Base-by-base conservation (phyloP, 2,329 filamentous ascomycete species). In the Paracamarosporium sp. region DNA sequence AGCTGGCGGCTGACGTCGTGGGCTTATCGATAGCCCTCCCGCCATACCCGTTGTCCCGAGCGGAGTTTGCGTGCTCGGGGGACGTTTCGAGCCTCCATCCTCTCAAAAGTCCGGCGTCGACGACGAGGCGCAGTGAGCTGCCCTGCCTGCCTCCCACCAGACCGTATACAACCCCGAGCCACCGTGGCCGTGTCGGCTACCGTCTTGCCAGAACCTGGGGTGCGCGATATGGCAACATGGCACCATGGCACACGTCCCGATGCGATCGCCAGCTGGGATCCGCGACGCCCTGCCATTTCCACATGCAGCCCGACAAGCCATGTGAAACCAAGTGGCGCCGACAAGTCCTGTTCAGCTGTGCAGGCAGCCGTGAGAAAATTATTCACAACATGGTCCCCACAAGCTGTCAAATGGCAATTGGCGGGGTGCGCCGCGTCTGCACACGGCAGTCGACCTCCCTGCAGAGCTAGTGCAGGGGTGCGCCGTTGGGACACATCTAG, bases 1-100 rank as follows among this genome's bases (percentile, higher is more conserved):
- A 63, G 70, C 68, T 69, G 57, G 67, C 50, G 11, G n/a, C 55
- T 40, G 52, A 50, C 45, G 36, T 35, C 30, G 20, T 13, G 12
- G 30, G 31, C 25, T 36, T 51, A 56, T 56, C 54, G 54, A 51
- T 56, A 56, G 17, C 53, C 8, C 17, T 22, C 46, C 27, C 30
- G 30, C 22, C 8, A 33, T 38, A 31, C 30, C 38, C 46, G 46
- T 15, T 17, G 17, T 36, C 41, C 51, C 38, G 51, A 40, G 31
- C 38, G 2, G 41, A 53, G 17, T 45, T 27, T 33, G 17, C 27
- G 27, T 11, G 25, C 36, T 33, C 35, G 5, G 15, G 35, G 22
- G 7, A 17, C 22, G 9, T 17, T 22, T 33, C 41, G 46, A 13
- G 41, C 20, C 24, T 12, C 28, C 28, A 47, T 9, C 17, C 20